Evolutionary conservation across 352 stramenopile genomes (phyloP), one percentile per base, ranked within the genome.

Genomic region (Saprolegnia parasitica): DNA sequence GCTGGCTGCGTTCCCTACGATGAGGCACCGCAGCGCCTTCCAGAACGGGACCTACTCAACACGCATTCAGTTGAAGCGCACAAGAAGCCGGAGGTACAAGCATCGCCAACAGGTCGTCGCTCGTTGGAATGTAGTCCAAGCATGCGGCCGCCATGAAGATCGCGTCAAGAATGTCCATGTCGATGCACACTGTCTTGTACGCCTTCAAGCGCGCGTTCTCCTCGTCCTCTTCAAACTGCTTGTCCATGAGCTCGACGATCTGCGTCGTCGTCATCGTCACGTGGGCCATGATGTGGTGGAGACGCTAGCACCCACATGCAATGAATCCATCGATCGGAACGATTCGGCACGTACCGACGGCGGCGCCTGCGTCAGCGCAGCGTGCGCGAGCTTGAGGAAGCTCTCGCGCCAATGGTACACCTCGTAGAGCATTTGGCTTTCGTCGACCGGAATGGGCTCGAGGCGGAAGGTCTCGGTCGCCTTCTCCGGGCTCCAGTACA

Each of bases 241-340:
- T 61, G 54, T 70, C 63, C 63, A 70, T 62, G 10, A 70, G 23
- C 11, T 70, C 63, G 54, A 45, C 62, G 11, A 70, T 61, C 29
- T 70, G 63, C 23, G 11, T 49, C 26, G 42, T 61, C 18, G 50
- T 42, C 23, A 23, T 47, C 18, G 35, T 13, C 11, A 57, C 63
- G 10, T 47, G 16, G 20, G 62, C 13, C 9, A 70, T 70, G 46
- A 52, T 63, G 21, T 70, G 45, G 9, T 15, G 15, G 9, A 70
- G 10, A 24, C 42, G 23, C 63, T 70, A 63, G 26, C 11, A 26
- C 11, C 35, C 20, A 57, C 29, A 24, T 46, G 21, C 29, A 35
- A 35, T 35, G n/a, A 35, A 35, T 35, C 5, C 5, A 60, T 15
- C 16, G 9, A 60, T 29, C 20, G 2, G 37, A 23, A n/a, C 29